Evolutionary conservation across 768 basidiomycete genomes (phyloP).

Genomic region (Suillus weaverae): DNA sequence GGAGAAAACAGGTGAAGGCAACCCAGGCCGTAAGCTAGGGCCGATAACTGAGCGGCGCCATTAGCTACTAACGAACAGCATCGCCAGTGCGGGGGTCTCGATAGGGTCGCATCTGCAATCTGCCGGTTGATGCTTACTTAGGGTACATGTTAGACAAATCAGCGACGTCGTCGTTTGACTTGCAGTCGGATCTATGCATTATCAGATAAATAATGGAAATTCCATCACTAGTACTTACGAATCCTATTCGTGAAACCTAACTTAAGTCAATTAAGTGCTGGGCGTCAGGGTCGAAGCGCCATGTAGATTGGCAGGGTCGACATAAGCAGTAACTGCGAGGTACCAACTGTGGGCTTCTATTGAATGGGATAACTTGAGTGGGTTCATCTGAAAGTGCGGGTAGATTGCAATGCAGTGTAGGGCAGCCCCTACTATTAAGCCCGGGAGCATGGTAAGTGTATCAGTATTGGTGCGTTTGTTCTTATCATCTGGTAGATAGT

Average conservation of each 20-base stretch:
- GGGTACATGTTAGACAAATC: background rate
- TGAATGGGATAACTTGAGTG: background rate
- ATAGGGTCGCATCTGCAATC: background rate
- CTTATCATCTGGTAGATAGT: background rate
- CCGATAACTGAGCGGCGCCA: background rate
- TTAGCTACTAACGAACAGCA: background rate
- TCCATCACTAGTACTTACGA: background rate
- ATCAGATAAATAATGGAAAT: background rate
- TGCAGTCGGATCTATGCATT: background rate
- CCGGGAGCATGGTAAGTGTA: background rate
- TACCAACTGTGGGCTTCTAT: background rate
- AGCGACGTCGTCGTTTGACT: background rate
- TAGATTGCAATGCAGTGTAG: background rate
- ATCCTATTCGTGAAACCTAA: background rate
- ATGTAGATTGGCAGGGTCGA: background rate
- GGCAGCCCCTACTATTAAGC: background rate
- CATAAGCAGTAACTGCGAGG: background rate
- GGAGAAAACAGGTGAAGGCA: background rate
- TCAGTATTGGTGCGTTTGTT: background rate
- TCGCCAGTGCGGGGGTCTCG: background rate
- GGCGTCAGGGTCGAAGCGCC: background rate
- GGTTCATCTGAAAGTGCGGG: background rate
- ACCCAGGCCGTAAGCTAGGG: background rate
- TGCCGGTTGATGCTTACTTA: background rate
- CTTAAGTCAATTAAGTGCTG: too few species aligned